Conservation (phyloP, 345 rosid genomes). For the Populus davidiana region DNA sequence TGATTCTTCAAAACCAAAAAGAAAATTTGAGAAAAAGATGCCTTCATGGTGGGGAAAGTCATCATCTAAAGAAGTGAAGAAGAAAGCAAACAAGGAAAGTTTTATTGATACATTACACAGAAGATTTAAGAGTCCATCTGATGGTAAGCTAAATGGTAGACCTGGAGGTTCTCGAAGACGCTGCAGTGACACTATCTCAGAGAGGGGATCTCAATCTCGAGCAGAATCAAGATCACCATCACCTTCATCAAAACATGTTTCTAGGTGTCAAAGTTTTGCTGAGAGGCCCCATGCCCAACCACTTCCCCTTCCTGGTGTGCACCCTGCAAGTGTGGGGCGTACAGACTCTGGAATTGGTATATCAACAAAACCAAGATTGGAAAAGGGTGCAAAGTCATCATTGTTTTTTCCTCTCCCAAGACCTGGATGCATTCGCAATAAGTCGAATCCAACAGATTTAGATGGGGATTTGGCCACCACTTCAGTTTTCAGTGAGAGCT, state of each 20-base stretch:
- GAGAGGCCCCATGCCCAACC: constrained; percentile 32
- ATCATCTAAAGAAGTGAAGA: constrained; percentile 30
- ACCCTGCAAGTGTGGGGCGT: constrained; percentile 8
- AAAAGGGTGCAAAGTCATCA: constrained; percentile 8
- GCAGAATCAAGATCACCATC: constrained; percentile 29
- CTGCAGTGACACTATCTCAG: constrained; percentile 15
- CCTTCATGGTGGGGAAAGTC: constrained; percentile 25
- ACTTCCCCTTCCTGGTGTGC: constrained; percentile 29
- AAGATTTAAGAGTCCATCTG: constrained; percentile 20
- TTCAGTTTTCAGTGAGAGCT: constrained; percentile 27
- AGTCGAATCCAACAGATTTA: constrained; percentile 12
- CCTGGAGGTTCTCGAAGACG: constrained; percentile 20
- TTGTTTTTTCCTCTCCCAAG: constrained; percentile 24
- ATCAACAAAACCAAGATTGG: constrained; percentile 10
- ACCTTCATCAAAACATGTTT: constrained; percentile 22
- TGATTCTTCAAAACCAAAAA: not conserved
- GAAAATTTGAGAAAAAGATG: constrained; percentile 31
- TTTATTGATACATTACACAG: constrained; percentile 27
- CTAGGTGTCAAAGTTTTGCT: constrained; percentile 32
- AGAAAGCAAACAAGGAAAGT: constrained; percentile 28
- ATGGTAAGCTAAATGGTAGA: constrained; percentile 12
- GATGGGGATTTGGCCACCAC: constrained; percentile 25
- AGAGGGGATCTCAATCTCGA: constrained; percentile 20
- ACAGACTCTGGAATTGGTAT: constrained; percentile 20
- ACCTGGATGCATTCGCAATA: constrained; percentile 17